Evolutionary conservation across 1,139 yeast genomes (phyloP), one percentile per base, ranked within the genome.

Genomic region (Sugiyamaella paludigena): DNA sequence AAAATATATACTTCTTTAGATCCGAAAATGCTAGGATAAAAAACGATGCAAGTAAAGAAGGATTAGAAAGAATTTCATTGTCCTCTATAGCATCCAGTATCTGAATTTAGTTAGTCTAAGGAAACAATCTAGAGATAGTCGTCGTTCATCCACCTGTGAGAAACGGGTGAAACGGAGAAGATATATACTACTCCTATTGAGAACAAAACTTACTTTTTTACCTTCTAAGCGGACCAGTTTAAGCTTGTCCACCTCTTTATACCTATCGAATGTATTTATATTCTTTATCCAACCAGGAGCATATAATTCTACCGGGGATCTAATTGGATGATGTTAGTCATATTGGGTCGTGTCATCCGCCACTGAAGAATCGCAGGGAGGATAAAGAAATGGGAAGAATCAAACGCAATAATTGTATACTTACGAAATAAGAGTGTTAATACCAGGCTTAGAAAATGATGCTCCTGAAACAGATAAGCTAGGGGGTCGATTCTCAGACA

Each of bases 221-320:
- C 68, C 88, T 64, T 81, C 77, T 49, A 67, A 64, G 28, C 68
- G 68, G 31, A 91, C 64, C 46, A 84, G 74, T 7, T 70, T 65
- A 35, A 75, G 74, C 66, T 91, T 92, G 63, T 87, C 84, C 0
- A 78, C 58, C 11, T 65, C 66, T 61, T 84, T 87, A 69, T 92
- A 92, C 55, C 87, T 88, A 56, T 91, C 97, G 32, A 89, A 73
- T 0, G 96, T 88, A 66, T 92, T 92, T 41, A 83, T 78, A 62
- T 89, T 88, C 39, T 70, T 66, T 27, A 87, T 54, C n/a, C 53
- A 40, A 1, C 81, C 81, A 0, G 69, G 69, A 1, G 69, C 52
- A 7, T 40, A 15, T 6, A 40, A 32, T 2, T 54, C 55, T 4
- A 42, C 43, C 3, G 53, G 39, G 12, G 27, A 32, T 7, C 45